Conservation (phyloP, 495 filamentous ascomycete genomes). For the Xylaria bambusicola region DNA sequence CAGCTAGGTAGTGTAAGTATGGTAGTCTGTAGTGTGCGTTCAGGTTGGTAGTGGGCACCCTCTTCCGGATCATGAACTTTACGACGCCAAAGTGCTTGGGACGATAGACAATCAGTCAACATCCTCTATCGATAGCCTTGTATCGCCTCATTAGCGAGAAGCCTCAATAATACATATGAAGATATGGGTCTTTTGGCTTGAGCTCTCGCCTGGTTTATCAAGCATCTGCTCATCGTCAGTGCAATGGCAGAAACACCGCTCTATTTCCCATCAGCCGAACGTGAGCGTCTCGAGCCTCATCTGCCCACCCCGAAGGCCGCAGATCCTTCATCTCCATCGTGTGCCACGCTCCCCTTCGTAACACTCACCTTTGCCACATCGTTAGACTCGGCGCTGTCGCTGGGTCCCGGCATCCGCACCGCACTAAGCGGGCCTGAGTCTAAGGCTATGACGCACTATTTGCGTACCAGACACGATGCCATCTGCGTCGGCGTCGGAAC, state of each 20-base stretch:
- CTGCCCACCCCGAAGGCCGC: slow-evolving; percentile 17
- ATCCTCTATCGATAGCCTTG: no score
- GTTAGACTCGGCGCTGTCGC: slow-evolving; percentile 76
- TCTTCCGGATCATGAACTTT: no score
- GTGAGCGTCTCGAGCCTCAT: slow-evolving; percentile 30
- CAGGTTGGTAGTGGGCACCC: no score
- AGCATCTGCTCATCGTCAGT: no score
- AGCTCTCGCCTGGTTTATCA: no score
- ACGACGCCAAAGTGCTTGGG: no score
- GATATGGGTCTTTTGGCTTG: no score
- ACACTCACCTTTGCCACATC: slow-evolving; percentile 91
- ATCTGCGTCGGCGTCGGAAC: slow-evolving; percentile 86
- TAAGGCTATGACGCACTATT: slow-evolving; percentile 89
- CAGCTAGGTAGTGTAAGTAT: no score
- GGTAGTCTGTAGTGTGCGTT: no score
- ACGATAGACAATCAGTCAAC: no score
- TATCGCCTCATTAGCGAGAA: no score
- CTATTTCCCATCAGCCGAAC: slow-evolving; percentile 25
- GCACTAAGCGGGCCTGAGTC: slow-evolving; percentile 75
- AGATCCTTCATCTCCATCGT: slow-evolving; percentile 8
- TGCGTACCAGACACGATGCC: slow-evolving; percentile 78
- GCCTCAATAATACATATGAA: no score
- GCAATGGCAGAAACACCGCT: slow-evolving; percentile 29
- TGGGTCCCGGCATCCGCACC: slow-evolving; percentile 74
- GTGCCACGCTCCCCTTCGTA: slow-evolving; percentile 32